Base-by-base conservation (phyloP, 2,329 filamentous ascomycete genomes). In the Fusarium anthophilum region DNA sequence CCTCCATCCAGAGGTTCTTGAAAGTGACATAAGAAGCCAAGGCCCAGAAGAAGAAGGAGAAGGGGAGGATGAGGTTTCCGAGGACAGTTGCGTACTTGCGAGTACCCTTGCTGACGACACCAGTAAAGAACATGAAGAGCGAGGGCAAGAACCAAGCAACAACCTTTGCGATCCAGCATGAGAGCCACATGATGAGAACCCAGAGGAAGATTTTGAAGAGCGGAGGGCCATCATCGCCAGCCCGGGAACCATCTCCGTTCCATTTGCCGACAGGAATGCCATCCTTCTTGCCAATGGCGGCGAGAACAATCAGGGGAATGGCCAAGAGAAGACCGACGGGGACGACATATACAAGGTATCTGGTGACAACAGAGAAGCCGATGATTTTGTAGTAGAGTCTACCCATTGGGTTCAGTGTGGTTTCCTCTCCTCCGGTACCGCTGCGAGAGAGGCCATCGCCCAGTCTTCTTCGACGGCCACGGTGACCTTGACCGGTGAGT, bases 1-100 rank as follows among this genome's bases (percentile, higher is more conserved):
- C 76, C 69, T 89, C 38, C 24, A 62, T 59, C 66, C 67, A 89
- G 55, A 91, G 82, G 69, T 86, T 86, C 66, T 87, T 87, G 81
- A 92, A 93, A 20, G 90, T 89, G 55, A 91, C 85, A 82, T 89
- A 91, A 12, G 86, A 87, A 5, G 88, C 88, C 44, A 93, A 84
- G 9, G 89, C 88, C 91, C 91, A 93, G 77, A 92, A 89, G 79
- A 93, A 91, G 55, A 93, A 85, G 6, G 90, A 92, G 4, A 94
- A 82, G 4, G 91, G 89, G 43, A 93, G 88, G 77, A 91, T 90
- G 44, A 93, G 84, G 64, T 90, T 89, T 63, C 84, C 85, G 38
- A 94, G 83, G 20, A 94, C 89, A 7, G 87, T 87, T 50, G 91
- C 91, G 77, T 94, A 93, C 81, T 94, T 94, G 69, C 91, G 87